Evolutionary conservation across 352 stramenopile species (phyloP).

Genomic region (Phytopythium delawarense): DNA sequence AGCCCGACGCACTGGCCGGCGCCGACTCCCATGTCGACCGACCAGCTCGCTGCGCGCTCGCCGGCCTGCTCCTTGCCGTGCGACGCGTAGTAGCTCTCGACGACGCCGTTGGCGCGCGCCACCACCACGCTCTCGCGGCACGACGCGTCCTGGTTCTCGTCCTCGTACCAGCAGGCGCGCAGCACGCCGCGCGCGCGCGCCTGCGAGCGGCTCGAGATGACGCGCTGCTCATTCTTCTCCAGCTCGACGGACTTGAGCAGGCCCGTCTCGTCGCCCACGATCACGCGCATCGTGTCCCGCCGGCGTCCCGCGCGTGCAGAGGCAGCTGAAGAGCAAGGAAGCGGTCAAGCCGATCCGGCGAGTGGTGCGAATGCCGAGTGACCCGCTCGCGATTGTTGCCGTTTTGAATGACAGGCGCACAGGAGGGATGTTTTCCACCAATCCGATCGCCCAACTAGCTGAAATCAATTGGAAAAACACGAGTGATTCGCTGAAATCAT

Average conservation of each 20-base stretch:
- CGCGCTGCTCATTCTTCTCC: slow-evolving; percentile 62
- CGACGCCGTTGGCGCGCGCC: slow-evolving; percentile 47
- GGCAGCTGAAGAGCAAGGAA: not conserved
- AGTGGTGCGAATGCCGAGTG: not conserved
- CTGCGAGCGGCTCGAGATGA: slow-evolving; percentile 47
- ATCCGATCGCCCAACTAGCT: slow-evolving; percentile 7
- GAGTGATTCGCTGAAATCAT: slow-evolving; percentile 5
- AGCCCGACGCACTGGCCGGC: slow-evolving; percentile 43
- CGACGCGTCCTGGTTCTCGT: slow-evolving; percentile 31
- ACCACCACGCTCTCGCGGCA: slow-evolving; percentile 51
- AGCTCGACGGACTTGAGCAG: slow-evolving; percentile 80
- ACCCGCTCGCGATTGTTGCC: not conserved
- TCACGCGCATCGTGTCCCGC: slow-evolving; percentile 45
- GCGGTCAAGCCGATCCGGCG: not conserved
- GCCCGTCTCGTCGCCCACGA: slow-evolving; percentile 79
- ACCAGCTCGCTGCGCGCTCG: slow-evolving; percentile 41
- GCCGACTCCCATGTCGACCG: slow-evolving; percentile 17
- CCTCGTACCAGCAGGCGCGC: slow-evolving; percentile 55
- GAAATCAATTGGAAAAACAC: not conserved
- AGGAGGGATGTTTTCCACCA: slow-evolving; percentile 8
- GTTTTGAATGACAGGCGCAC: slow-evolving; percentile 14
- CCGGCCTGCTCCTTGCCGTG: slow-evolving; percentile 32
- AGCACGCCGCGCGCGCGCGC: slow-evolving; percentile 42
- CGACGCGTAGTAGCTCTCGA: slow-evolving; percentile 56
- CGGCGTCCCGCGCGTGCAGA: not conserved